Percentiles rank a stretch among this genome's conserved stretches.
phyloP scores from a whole-genome alignment of 495 filamentous ascomycete genomes.

The Cairneyella variabilis region DNA sequence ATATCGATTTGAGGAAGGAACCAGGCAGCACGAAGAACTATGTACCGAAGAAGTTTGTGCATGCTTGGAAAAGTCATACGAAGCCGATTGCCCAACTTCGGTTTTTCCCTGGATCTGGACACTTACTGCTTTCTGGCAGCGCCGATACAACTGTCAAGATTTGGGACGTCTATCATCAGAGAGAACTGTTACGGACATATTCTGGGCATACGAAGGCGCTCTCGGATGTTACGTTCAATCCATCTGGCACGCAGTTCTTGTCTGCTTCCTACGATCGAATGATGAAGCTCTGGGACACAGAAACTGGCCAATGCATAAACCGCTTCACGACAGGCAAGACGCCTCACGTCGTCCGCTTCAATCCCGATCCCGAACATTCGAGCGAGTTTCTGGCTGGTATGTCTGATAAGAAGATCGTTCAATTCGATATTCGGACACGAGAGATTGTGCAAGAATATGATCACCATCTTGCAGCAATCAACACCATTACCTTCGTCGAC shows the following conservation, averaged over 20 bases:
- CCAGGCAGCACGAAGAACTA: conserved; percentile 76
- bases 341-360: conserved; percentile 91
- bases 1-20: conserved; percentile 82
- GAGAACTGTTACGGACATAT: conserved; percentile 84
- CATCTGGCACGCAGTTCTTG: conserved; percentile 77
- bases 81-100: conserved; percentile 82
- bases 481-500: conserved; percentile 96
- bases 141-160: conserved; percentile 91
- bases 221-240: conserved; percentile 85
- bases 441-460: conserved; percentile 96
- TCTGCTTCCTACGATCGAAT: conserved; percentile 89
- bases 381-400: conserved; percentile 95
- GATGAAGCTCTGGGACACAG: conserved; percentile 98
- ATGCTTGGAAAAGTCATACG: conserved; percentile 83
- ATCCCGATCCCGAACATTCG: conserved; percentile 67
- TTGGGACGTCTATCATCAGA: conserved; percentile 88
- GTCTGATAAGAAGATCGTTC: conserved; percentile 97
- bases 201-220: conserved; percentile 86
- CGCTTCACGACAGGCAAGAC: conserved; percentile 91
- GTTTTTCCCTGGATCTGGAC: conserved; percentile 83
- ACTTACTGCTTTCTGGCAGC: conserved; percentile 79
- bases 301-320: conserved; percentile 81
- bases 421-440: conserved; percentile 81
- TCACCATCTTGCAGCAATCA: conserved; percentile 94
- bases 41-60: conserved; percentile 86